Percentiles rank a stretch among this genome's conserved stretches.
Evolutionary conservation across 768 basidiomycete species (phyloP).

Genomic region (Xanthoconium stramineum): DNA sequence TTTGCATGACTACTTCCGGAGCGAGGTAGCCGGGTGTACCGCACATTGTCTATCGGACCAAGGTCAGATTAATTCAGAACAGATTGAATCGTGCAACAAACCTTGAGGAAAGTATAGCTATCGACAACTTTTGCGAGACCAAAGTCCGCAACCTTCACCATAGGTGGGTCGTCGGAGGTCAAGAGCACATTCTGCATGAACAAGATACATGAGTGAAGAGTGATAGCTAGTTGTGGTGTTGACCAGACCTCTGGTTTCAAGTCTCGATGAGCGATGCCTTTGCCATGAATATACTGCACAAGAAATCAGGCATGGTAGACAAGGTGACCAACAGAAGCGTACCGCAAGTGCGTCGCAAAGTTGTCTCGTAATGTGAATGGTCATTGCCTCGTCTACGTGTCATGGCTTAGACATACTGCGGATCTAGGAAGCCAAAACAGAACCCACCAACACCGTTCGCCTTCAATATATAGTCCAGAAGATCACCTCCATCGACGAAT

Average conservation of each 20-base stretch:
- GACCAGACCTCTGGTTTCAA: constrained; percentile 74
- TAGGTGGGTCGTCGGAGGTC: constrained; percentile 64
- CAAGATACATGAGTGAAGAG: constrained; percentile 1
- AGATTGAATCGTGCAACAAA: constrained; percentile 32
- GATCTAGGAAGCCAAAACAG: background rate
- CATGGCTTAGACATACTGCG: background rate
- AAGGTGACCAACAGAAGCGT: constrained; percentile 22
- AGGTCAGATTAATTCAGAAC: background rate
- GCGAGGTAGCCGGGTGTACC: constrained; percentile 95
- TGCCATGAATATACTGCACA: constrained; percentile 59
- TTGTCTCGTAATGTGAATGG: constrained; percentile 73
- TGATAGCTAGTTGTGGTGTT: background rate
- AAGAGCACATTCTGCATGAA: constrained; percentile 70
- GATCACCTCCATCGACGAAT: constrained; percentile 82
- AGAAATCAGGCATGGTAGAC: constrained; percentile 1
- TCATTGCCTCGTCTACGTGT: constrained; percentile 47
- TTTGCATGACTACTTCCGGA: constrained; percentile 80
- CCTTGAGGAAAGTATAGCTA: constrained; percentile 70
- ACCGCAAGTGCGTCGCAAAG: constrained; percentile 79
- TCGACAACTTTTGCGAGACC: constrained; percentile 93
- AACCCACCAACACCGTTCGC: constrained; percentile 58
- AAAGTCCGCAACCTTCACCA: constrained; percentile 92
- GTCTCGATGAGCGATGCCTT: constrained; percentile 89
- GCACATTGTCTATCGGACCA: constrained; percentile 73
- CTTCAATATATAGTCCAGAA: constrained; percentile 75